Percentiles rank a stretch among this genome's conserved stretches.
phyloP scores from a whole-genome alignment of 2,329 filamentous ascomycete species.

The Paecilomyces fulvus region DNA sequence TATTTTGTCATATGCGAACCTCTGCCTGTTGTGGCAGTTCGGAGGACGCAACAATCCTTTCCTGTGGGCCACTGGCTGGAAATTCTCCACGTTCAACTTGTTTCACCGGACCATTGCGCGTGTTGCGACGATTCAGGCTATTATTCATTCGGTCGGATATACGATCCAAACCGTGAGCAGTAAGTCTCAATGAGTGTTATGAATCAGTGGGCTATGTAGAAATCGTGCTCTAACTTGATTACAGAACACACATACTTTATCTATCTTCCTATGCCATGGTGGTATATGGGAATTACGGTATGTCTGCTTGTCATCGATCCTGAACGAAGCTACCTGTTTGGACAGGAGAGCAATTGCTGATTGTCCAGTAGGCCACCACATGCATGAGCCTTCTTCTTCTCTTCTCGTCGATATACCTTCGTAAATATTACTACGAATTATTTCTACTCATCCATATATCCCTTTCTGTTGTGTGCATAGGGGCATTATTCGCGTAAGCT shows the following conservation, averaged over 20 bases:
- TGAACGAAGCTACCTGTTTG: not conserved
- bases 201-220: not conserved
- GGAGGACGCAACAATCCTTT: slow-evolving; percentile 59
- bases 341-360: not conserved
- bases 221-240: slow-evolving; percentile 2
- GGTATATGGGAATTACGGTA: slow-evolving; percentile 17
- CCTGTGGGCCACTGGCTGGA: slow-evolving; percentile 61
- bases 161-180: slow-evolving; percentile 29
- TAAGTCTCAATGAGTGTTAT: not conserved
- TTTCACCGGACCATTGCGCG: slow-evolving; percentile 61
- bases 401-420: slow-evolving; percentile 40
- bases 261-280: slow-evolving; percentile 10
- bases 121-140: slow-evolving; percentile 52
- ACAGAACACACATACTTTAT: slow-evolving; percentile 2
- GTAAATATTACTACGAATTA: slow-evolving; percentile 35
- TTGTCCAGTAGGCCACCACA: slow-evolving; percentile 8
- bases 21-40: slow-evolving; percentile 59
- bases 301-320: slow-evolving; percentile 6
- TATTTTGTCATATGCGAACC: slow-evolving; percentile 54
- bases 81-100: slow-evolving; percentile 56
- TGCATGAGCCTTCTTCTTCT: slow-evolving; percentile 34
- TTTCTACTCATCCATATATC: slow-evolving; percentile 32
- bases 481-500: slow-evolving; percentile 41
- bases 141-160: slow-evolving; percentile 56
- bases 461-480: slow-evolving; percentile 30